Evolutionary conservation across 78 protist species (phyloP), one percentile per base, ranked within the genome.

Genomic region (Speleostelium caveatum): DNA sequence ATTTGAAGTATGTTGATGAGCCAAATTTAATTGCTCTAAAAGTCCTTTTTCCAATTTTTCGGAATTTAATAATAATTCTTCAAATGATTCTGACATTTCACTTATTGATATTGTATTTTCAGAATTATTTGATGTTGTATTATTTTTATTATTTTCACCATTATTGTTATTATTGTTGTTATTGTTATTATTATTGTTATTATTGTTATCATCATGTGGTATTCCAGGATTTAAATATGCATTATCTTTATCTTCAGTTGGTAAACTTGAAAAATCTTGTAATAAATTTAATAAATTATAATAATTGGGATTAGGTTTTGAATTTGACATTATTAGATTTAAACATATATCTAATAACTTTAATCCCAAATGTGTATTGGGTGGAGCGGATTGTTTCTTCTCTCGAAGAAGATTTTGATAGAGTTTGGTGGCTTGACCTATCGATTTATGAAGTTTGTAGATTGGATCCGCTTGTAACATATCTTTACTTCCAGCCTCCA

Each of bases 391-490:
- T 36, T 65, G 74, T 35, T 80, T 80, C 89, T 80, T 80, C 51
- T 80, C 89, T 33, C 51, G 33, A 28, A 80, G 35, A 41, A 80
- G 35, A 35, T 53, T 68, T 80, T 80, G 89, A 56, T 80, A 80
- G 24, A 80, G 74, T 58, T 80, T 80, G 2, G 89, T 80, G 24
- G 89, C 89, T 17, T 80, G 62, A 41, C 56, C 89, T 30, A 80
- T 80, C 26, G 89, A 80, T 69, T 80, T 80, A 14, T 80, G 89
- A 68, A 80, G 38, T 68, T 72, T 80, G 55, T 79, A 79, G 26
- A 83, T 83, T 67, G 91, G 91, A 42, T 83, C 67, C 6, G 91
- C 91, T 36, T 49, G 61, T 53, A 75, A 58, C 42, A 71, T 71
- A 59, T 83, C 91, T 33, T 83, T 83, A 12, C 26, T n/a, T 3